Percentiles rank a stretch among this genome's conserved stretches.
These are phyloP conservation scores for sunflower (Helianthus annuus) DNA, from an alignment of 129 eudicot species.

Conservation along the genomic window HanXRQr2.0-SUNRISE NC_035449.2:28101517-28102016, in stretches of 20 bases:
- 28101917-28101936: neutral
- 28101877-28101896: constrained; percentile 87
- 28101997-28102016: constrained; percentile 91
- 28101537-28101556: constrained; percentile 16
- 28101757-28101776: constrained; percentile 98
- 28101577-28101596: constrained; percentile 55
- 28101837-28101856: constrained; percentile 67
- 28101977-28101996: neutral
- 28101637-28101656: constrained; percentile 72
- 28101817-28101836: constrained; percentile 84
- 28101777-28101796: constrained; percentile 85
- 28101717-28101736: constrained; percentile 83
- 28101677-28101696: constrained; percentile 94
- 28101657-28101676: constrained; percentile 87
- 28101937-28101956: neutral
- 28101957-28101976: neutral
- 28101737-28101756: constrained; percentile 86
- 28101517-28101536: constrained; percentile 23
- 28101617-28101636: constrained; percentile 79
- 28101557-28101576: constrained; percentile 37
- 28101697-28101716: constrained; percentile 74
- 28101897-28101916: constrained; percentile 95
- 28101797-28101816: constrained; percentile 88
- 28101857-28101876: constrained; percentile 77
- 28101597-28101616: constrained; percentile 82